These are phyloP conservation scores for Acer negundo DNA, from an alignment of 345 rosid species.

Conservation along the genomic window DNA sequence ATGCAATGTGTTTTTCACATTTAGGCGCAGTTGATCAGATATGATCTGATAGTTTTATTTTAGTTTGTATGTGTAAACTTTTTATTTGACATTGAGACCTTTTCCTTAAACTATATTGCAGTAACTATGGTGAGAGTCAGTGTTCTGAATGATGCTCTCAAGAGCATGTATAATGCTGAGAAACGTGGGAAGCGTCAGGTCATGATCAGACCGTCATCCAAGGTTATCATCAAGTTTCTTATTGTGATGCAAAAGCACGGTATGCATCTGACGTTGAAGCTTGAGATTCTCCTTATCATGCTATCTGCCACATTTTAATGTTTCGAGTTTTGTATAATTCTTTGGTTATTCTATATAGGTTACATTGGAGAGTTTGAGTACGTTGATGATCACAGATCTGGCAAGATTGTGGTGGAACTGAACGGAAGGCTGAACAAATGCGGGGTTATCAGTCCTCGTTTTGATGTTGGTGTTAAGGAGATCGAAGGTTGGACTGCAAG, in stretches of 20 bases:
- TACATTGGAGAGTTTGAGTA: constrained; percentile 57
- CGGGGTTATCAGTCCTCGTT: constrained; percentile 59
- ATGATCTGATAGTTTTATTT: background rate
- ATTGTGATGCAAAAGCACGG: constrained; percentile 62
- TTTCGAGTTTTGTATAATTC: background rate
- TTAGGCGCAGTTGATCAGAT: background rate
- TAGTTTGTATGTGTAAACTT: background rate
- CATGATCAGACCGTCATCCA: constrained; percentile 58
- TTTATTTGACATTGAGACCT: background rate
- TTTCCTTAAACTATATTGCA: background rate
- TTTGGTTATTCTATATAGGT: constrained; percentile 19
- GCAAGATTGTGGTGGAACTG: constrained; percentile 51
- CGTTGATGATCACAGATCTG: constrained; percentile 54
- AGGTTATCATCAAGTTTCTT: constrained; percentile 56
- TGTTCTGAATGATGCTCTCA: constrained; percentile 58
- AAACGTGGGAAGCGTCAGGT: constrained; percentile 54
- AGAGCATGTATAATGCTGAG: constrained; percentile 60
- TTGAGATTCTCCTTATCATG: background rate
- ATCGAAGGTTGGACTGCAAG: constrained; percentile 59
- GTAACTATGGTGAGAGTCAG: constrained; percentile 52
- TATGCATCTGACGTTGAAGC: background rate
- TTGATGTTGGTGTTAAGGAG: constrained; percentile 50
- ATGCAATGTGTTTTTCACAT: background rate
- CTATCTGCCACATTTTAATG: background rate
- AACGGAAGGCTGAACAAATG: constrained; percentile 56